Base-by-base conservation (phyloP, 495 filamentous ascomycete species). In the Talaromyces stipitatus region DNA sequence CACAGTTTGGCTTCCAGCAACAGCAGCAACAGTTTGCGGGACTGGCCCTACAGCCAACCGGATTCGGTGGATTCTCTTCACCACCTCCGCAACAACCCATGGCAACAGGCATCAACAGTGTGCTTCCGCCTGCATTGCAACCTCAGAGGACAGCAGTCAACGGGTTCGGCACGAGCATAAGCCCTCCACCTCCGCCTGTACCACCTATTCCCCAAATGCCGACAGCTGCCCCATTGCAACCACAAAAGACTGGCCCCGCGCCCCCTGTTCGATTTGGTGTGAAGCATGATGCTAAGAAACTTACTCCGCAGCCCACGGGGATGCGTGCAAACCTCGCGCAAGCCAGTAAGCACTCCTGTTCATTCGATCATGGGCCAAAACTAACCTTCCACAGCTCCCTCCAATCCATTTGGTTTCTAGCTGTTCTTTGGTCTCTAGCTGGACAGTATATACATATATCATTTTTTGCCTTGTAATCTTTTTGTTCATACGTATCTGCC, bases 221-320 rank as follows among this genome's bases (percentile, higher is more conserved):
- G 5, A 85, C 73, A 2, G 66, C 74, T 36, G 67, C 76, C 7
- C 85, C 86, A 28, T 73, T 98, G 56, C 69, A 84, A 48, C 85
- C 94, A 29, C 94, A 98, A 70, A 87, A 91, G 77, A 98, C 94
- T 2, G 94, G 94, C 0, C 95, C 94, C n/a, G 74, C 94, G 29
- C 94, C 94, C 28, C 84, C 91, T 16, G 82, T 98, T 18, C 78
- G 91, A 59, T 98, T 98, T 64, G 94, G 94, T 22, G 86, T 96
- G 46, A 75, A 79, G 60, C 72, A 72, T 18, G 84, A 82, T 32
- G 74, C 79, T 28, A 90, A 90, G 69, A 92, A 89, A 67, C 72
- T 97, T 63, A 81, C 82, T 58, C 88, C 92, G 28, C 94, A 98
- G 76, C 81, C 91, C 22, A 98, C 94, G 24, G 95, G 94, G 62